Conservation (phyloP, 805 yeast genomes). For the Teunomyces barrocoloradensis region DNA sequence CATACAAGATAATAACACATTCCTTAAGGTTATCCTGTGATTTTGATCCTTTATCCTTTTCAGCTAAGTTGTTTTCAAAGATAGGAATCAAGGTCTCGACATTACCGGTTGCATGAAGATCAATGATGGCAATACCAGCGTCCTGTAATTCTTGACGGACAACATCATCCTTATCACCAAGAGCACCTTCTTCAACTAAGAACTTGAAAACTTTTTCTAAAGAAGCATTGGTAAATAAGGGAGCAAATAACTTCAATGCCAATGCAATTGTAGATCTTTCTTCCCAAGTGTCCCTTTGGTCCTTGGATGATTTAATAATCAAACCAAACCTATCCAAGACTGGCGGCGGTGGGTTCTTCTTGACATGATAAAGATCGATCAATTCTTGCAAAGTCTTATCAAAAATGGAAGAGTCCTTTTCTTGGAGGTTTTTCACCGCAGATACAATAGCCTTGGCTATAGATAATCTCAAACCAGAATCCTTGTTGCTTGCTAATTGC, state of each 20-base stretch:
- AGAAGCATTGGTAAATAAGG: conserved; percentile 39
- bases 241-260: conserved; percentile 56
- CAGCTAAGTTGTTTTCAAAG: conserved; percentile 68
- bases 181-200: conserved; percentile 58
- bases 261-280: conserved; percentile 79
- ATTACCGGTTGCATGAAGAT: conserved; percentile 57
- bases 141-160: conserved; percentile 84
- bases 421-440: conserved; percentile 41
- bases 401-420: conserved; percentile 22
- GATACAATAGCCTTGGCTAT: conserved; percentile 68
- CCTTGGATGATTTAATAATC: conserved; percentile 57
- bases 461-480: conserved; percentile 69
- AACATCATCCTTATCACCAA: conserved; percentile 69
- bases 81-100: conserved; percentile 78
- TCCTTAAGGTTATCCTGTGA: conserved; percentile 67
- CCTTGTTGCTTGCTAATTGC: conserved; percentile 48
- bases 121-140: conserved; percentile 78
- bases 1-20: conserved; percentile 81
- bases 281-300: conserved; percentile 78
- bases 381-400: conserved; percentile 41
- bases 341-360: conserved; percentile 73
- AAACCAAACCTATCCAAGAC: conserved; percentile 78
- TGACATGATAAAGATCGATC: conserved; percentile 54
- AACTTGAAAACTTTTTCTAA: conserved; percentile 60
- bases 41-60: conserved; percentile 45